Conservation (phyloP, 306 rosid genomes). For the Neltuma alba region DNA sequence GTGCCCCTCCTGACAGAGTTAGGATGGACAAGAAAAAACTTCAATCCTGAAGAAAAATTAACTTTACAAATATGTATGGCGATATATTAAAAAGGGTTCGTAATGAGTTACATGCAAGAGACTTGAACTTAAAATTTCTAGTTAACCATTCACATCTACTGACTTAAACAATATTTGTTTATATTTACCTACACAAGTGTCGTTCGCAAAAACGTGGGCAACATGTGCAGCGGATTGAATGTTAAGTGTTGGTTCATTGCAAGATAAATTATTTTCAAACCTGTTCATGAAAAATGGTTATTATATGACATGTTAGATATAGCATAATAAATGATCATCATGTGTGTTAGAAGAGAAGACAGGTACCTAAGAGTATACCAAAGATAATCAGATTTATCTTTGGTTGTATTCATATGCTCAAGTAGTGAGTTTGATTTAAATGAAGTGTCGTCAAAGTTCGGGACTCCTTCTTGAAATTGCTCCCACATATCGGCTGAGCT, state of each 20-base stretch:
- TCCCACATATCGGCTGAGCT: constrained; percentile 56
- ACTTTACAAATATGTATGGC: background rate
- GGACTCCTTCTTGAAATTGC: constrained; percentile 51
- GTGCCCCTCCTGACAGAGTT: constrained; percentile 52
- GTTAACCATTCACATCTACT: background rate
- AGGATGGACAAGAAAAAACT: background rate
- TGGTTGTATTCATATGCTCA: constrained; percentile 68
- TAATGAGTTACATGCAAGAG: background rate
- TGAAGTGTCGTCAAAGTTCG: constrained; percentile 48
- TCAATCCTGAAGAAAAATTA: background rate
- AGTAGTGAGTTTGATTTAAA: constrained; percentile 49
- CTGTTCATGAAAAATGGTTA: constrained; percentile 40
- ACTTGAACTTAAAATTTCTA: background rate
- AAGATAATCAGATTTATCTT: constrained; percentile 74
- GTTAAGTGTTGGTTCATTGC: constrained; percentile 51
- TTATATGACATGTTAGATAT: background rate
- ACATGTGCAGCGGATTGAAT: constrained; percentile 66
- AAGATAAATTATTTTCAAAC: constrained; percentile 56
- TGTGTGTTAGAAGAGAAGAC: constrained; percentile 1
- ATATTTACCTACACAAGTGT: constrained; percentile 46
- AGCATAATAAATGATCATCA: background rate
- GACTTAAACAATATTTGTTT: background rate
- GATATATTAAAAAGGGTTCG: background rate
- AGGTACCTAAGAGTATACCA: constrained; percentile 65
- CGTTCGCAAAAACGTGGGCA: constrained; percentile 57